Percentiles rank a stretch among this genome's conserved stretches.
Evolutionary conservation across 1,139 yeast species (phyloP).

Genomic region (Hyphopichia khmerensis): DNA sequence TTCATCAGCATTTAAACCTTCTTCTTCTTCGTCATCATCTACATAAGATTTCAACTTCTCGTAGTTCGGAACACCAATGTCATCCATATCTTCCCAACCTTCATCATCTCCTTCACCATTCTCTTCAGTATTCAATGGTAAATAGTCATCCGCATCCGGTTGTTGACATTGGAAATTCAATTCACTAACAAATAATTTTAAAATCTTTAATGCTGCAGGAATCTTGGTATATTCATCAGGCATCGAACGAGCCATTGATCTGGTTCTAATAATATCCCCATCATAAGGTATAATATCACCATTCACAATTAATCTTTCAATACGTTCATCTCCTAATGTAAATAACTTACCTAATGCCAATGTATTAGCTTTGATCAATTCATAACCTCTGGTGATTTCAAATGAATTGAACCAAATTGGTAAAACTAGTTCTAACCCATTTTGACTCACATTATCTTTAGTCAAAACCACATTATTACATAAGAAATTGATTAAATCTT

Average conservation of each 20-base stretch:
- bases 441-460: conserved; percentile 20
- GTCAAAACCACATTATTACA: conserved; percentile 35
- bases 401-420: conserved; percentile 84
- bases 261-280: conserved; percentile 66
- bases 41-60: conserved; percentile 57
- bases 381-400: conserved; percentile 77
- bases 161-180: conserved; percentile 58
- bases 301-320: conserved; percentile 57
- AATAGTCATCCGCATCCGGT: conserved; percentile 39
- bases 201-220: conserved; percentile 68
- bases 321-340: conserved; percentile 53
- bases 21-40: conserved; percentile 30
- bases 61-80: conserved; percentile 57
- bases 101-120: conserved; percentile 53
- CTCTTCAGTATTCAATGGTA: conserved; percentile 32
- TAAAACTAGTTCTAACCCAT: conserved; percentile 24
- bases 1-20: conserved; percentile 35
- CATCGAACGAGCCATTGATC: conserved; percentile 77
- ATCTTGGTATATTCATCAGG: conserved; percentile 64
- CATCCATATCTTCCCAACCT: conserved; percentile 84
- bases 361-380: conserved; percentile 68
- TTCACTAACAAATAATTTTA: conserved; percentile 70
- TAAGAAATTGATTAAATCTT: conserved; percentile 61
- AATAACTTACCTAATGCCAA: conserved; percentile 69
- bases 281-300: conserved; percentile 74